Percentiles rank a stretch among this genome's conserved stretches.
These are phyloP conservation scores for Arctium lappa DNA, from an alignment of 129 eudicot genomes.

Conservation along the genomic window DNA sequence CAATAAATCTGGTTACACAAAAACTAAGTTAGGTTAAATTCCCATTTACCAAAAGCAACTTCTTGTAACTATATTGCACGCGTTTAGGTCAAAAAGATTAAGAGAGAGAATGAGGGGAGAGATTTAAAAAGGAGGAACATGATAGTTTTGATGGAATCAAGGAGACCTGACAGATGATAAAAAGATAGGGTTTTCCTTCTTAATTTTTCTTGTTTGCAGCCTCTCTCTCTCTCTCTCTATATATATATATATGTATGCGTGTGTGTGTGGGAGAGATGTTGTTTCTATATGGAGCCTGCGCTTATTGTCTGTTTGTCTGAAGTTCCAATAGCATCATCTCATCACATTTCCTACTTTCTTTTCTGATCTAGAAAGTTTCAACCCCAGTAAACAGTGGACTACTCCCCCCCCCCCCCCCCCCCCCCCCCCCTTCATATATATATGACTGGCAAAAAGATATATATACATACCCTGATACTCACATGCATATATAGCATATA, in stretches of 20 bases:
- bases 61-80: constrained; percentile 16
- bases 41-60: neutral
- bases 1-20: neutral
- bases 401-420: neutral
- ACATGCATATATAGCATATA: neutral
- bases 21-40: neutral
- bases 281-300: constrained; percentile 26
- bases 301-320: constrained; percentile 28
- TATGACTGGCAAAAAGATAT: neutral
- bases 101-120: constrained; percentile 12
- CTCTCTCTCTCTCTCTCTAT: neutral
- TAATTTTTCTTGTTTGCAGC: neutral
- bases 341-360: constrained; percentile 16
- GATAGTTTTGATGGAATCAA: constrained; percentile 25
- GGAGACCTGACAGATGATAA: constrained; percentile 16
- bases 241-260: neutral
- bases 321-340: constrained; percentile 14
- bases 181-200: constrained; percentile 8
- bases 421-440: neutral
- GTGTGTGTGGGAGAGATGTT: neutral
- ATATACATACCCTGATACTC: neutral
- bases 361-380: constrained; percentile 20
- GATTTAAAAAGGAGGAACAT: constrained; percentile 14
- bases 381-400: neutral
- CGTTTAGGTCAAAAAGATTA: constrained; percentile 33